Evolutionary conservation across 1,139 yeast species (phyloP).

Genomic region (Hansenula sp.): DNA sequence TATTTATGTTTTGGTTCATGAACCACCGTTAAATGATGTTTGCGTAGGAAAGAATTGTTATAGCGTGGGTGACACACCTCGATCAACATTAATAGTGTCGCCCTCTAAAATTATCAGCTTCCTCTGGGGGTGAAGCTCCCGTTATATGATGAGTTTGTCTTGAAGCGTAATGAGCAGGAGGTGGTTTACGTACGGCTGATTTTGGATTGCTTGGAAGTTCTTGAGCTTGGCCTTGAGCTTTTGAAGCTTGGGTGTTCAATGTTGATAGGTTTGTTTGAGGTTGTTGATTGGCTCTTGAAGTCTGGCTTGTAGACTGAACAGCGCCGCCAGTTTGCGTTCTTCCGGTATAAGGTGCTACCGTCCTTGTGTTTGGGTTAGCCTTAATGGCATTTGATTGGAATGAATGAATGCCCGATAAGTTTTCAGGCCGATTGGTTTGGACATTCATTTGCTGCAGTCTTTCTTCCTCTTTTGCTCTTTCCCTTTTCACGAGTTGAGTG

Average conservation of each 20-base stretch:
- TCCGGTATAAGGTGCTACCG: neutral
- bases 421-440: neutral
- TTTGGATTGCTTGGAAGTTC: neutral
- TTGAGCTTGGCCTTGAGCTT: neutral
- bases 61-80: too few relatives aligned
- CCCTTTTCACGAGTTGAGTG: conserved; percentile 22
- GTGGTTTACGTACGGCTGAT: neutral
- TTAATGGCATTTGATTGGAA: neutral
- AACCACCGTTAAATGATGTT: neutral
- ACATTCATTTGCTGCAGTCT: conserved; percentile 4
- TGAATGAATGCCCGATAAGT: conserved; percentile 1
- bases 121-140: neutral
- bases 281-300: neutral
- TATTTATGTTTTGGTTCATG: too few relatives aligned
- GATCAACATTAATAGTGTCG: neutral
- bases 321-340: neutral
- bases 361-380: neutral
- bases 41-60: too few relatives aligned
- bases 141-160: neutral
- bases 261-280: neutral
- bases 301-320: neutral
- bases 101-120: neutral
- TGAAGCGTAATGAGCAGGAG: neutral
- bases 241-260: neutral
- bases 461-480: conserved; percentile 6